Percentiles rank a stretch among this genome's conserved stretches.
Conservation (phyloP, 495 filamentous ascomycete genomes). For the Venustampulla echinocandica region DNA sequence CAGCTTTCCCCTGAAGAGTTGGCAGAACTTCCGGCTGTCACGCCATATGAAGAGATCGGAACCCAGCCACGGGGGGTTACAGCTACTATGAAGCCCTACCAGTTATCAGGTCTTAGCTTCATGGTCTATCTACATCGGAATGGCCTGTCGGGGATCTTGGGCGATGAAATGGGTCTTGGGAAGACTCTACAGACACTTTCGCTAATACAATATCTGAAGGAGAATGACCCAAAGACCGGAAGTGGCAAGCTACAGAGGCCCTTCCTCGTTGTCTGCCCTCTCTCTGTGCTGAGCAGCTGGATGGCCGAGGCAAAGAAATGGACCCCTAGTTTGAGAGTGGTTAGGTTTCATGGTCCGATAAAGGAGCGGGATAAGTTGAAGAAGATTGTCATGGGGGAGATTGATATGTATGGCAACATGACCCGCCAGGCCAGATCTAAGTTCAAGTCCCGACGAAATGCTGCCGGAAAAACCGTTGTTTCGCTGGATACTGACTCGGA, state of each 20-base stretch:
- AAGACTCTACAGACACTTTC: constrained; percentile 89
- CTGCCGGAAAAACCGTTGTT: constrained; percentile 26
- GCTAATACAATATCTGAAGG: constrained; percentile 56
- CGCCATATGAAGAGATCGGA: constrained; percentile 38
- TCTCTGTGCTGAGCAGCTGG: constrained; percentile 92
- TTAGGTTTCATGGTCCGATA: constrained; percentile 48
- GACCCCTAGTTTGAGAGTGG: constrained; percentile 46
- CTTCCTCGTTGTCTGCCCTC: constrained; percentile 66
- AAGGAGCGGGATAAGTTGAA: constrained; percentile 43
- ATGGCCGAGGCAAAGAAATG: constrained; percentile 49
- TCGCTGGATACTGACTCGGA: constrained; percentile 30
- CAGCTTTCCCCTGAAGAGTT: constrained; percentile 12
- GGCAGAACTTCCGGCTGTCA: constrained; percentile 14
- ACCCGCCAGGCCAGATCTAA: constrained; percentile 25
- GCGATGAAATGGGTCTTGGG: constrained; percentile 92
- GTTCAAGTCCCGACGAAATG: constrained; percentile 20
- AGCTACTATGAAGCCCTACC: constrained; percentile 53
- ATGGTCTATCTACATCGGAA: constrained; percentile 51
- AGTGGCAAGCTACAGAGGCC: constrained; percentile 18
- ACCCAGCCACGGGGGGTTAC: constrained; percentile 42
- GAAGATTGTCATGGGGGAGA: constrained; percentile 33
- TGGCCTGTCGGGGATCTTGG: constrained; percentile 64
- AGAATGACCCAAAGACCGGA: constrained; percentile 51
- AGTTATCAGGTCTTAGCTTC: constrained; percentile 53
- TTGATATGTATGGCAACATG: constrained; percentile 34